Conservation (phyloP, 108 stramenopile genomes). For the Nitzschia inconspicua region DNA sequence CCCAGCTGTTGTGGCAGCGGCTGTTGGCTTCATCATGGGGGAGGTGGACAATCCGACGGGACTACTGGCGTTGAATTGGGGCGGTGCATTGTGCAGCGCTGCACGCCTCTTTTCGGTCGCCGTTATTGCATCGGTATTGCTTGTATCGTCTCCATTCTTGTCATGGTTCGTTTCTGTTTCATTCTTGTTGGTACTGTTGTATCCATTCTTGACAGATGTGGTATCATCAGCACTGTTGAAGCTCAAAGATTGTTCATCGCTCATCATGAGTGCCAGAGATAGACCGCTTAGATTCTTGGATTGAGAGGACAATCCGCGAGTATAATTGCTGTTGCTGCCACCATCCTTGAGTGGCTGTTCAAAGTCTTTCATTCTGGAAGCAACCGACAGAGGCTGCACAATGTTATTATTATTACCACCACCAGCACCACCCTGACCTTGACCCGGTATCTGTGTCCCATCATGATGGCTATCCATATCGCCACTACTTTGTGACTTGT, state of each 20-base stretch:
- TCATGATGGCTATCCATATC: no score
- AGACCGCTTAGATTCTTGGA: conserved; percentile 30
- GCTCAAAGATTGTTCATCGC: no score
- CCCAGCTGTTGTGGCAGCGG: conserved; percentile 11
- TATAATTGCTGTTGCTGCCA: background rate
- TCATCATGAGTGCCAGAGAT: conserved; percentile 43
- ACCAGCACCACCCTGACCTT: no score
- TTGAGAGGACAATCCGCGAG: background rate
- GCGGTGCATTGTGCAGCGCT: conserved; percentile 49
- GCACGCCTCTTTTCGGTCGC: conserved; percentile 32
- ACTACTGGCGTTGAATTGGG: conserved; percentile 18
- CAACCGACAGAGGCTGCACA: no score
- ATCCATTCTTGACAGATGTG: background rate
- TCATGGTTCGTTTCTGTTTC: background rate
- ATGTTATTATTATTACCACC: no score
- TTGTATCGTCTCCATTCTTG: background rate
- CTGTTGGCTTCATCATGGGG: background rate
- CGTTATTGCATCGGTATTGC: background rate
- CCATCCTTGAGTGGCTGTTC: background rate
- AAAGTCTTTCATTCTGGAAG: no score
- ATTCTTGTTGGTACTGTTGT: background rate
- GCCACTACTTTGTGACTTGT: no score
- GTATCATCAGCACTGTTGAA: background rate
- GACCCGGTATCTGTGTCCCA: no score
- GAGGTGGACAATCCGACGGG: background rate